Conservation (phyloP, 1,284 basidiomycete species). For the Microbotryum violaceum region DNA sequence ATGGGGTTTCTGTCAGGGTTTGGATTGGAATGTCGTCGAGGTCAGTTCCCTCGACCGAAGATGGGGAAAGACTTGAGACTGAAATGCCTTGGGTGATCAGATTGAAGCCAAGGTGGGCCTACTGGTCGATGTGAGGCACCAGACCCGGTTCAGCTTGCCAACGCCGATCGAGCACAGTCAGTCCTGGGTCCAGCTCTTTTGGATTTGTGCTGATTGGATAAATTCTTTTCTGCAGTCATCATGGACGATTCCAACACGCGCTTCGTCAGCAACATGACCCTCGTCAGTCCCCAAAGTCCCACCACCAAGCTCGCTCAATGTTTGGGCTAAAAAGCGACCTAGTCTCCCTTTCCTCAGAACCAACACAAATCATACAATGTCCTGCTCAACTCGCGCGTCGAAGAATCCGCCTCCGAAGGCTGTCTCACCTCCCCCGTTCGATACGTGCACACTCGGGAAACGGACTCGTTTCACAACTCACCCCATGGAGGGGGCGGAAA, state of each 20-base stretch:
- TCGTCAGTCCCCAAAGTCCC: constrained; percentile 50
- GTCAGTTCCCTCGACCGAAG: constrained; percentile 36
- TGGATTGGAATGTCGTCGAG: constrained; percentile 46
- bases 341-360: constrained; percentile 46
- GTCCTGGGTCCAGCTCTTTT: constrained; percentile 39
- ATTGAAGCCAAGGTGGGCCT: constrained; percentile 92
- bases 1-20: constrained; percentile 39
- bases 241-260: constrained; percentile 46
- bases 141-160: constrained; percentile 53
- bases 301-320: background rate
- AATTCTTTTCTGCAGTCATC: constrained; percentile 49
- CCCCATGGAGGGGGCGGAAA: constrained; percentile 45
- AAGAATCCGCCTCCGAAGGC: constrained; percentile 45
- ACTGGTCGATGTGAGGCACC: constrained; percentile 57
- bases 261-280: constrained; percentile 87
- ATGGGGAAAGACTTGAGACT: background rate
- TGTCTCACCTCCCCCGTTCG: constrained; percentile 55
- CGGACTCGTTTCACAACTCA: constrained; percentile 68
- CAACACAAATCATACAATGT: constrained; percentile 82
- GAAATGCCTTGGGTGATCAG: constrained; percentile 43
- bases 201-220: constrained; percentile 34
- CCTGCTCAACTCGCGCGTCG: constrained; percentile 69
- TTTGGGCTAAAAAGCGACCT: background rate
- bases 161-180: constrained; percentile 79
- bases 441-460: constrained; percentile 68